Base-by-base conservation (phyloP, 768 basidiomycete genomes). In the Dendrothele bispora region DNA sequence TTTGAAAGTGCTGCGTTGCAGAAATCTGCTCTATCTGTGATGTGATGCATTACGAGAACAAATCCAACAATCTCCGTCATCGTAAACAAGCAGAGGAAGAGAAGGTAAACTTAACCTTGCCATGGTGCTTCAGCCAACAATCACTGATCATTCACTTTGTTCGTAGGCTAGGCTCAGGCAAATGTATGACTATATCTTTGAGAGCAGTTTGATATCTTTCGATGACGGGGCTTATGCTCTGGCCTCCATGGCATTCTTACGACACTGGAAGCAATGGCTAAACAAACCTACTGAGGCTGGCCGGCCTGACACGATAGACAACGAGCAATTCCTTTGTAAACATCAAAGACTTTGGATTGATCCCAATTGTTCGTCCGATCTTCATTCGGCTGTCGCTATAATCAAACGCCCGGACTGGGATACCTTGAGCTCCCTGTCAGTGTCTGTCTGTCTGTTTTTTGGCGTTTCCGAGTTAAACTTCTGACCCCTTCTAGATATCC, bases 71-170 rank as follows among this genome's bases (percentile, higher is more conserved):
- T 56, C 77, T 74, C 32, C 83, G 80, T 53, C 53, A 75, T 34
- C 81, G 85, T 32, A 83, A 74, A 61, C 77, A 72, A 47, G 86
- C 85, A 21, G 90, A 90, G 59, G 82, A 86, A 17, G 90, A 91
- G 67, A 91, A 88, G 82, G 90, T 85, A 45, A 24, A 46, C 40
- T n/a, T n/a, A n/a, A n/a, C n/a, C n/a, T n/a, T n/a, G n/a, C n/a
- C n/a, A n/a, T n/a, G n/a, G 46, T 42, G 37, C 26, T 17, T 38
- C 10, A 36, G 15, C 24, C 35, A 30, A 32, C 20, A 49, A 26
- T 58, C 36, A 26, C 42, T 49, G 51, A 49, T 48, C 50, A 32
- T 38, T n/a, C 22, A 37, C 28, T 29, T 18, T 36, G 34, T 43
- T 50, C 50, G 18, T 50, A 90, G 88, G 82, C 79, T 28, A 78